These are phyloP conservation scores for Solanum hybrid DNA, from an alignment of 305 asterid species.

Conservation along the genomic window DNA sequence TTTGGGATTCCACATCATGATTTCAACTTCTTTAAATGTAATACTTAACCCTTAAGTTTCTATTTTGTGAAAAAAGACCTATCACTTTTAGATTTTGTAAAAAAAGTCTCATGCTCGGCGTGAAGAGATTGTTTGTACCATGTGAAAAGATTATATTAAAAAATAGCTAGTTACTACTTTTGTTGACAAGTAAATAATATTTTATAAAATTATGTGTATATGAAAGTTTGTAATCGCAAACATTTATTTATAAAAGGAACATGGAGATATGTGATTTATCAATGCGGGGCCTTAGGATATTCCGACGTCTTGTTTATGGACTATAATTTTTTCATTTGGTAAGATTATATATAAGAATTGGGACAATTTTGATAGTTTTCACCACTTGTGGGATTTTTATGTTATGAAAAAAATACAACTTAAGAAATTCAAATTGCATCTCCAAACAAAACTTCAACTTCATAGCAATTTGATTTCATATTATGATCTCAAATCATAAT, in stretches of 20 bases:
- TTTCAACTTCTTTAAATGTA: neutral
- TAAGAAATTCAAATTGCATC: neutral
- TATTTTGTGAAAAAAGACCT: neutral
- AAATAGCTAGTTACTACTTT: neutral
- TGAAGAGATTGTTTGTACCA: neutral
- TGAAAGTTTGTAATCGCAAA: neutral
- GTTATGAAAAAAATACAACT: neutral
- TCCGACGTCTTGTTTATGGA: neutral
- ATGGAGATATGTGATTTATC: neutral
- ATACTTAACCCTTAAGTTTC: neutral
- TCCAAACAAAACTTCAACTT: neutral
- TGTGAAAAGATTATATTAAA: neutral
- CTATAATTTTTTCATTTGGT: neutral
- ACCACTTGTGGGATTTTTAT: neutral
- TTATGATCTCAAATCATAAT: neutral
- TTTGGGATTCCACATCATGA: neutral
- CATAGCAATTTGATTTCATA: neutral
- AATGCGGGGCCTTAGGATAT: neutral
- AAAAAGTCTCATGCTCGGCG: neutral
- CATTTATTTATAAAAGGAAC: neutral
- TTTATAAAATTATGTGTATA: neutral
- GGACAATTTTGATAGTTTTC: neutral
- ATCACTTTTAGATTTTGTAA: neutral
- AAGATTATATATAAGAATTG: neutral
- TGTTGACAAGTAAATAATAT: neutral